A percentile compares a stretch with the other conserved stretches of the same genome.
Evolutionary conservation across 2,329 filamentous ascomycete genomes (phyloP).

Genomic region (Rhynchosporium graminicola): DNA sequence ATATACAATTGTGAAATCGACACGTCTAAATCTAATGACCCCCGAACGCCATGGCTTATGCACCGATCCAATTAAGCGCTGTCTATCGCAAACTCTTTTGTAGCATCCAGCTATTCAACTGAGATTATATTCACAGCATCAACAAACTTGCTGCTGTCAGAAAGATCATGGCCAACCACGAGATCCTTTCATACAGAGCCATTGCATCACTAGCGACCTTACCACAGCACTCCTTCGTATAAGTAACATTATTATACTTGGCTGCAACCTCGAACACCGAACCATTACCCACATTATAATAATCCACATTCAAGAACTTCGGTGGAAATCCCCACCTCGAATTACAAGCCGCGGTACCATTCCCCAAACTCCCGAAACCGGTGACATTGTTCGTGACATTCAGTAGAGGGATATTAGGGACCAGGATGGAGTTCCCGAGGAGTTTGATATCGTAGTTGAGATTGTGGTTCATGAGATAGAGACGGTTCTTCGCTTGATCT

Average conservation of each 20-base stretch:
- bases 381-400: constrained; percentile 70
- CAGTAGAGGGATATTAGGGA: constrained; percentile 70
- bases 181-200: constrained; percentile 22
- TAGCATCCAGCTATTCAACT: neutral
- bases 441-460: constrained; percentile 77
- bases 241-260: constrained; percentile 70
- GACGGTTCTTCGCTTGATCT: constrained; percentile 56
- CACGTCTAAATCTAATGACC: neutral
- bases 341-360: constrained; percentile 62
- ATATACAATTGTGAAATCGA: neutral
- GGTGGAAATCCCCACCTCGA: constrained; percentile 66
- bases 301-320: constrained; percentile 81
- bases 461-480: constrained; percentile 91
- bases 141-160: constrained; percentile 16
- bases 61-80: constrained; percentile 1
- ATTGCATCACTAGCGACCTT: constrained; percentile 36
- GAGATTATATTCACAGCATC: constrained; percentile 13
- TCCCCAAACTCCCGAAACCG: constrained; percentile 67
- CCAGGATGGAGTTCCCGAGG: constrained; percentile 62
- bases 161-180: constrained; percentile 20
- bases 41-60: constrained; percentile 8
- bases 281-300: constrained; percentile 69
- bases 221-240: constrained; percentile 62
- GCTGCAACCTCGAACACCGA: constrained; percentile 78
- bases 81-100: constrained; percentile 1